A percentile compares a stretch with the other conserved stretches of the same genome.
These are phyloP conservation scores for Hyphopichia khmerensis DNA, from an alignment of 1,139 yeast genomes.

Conservation along the genomic window DNA sequence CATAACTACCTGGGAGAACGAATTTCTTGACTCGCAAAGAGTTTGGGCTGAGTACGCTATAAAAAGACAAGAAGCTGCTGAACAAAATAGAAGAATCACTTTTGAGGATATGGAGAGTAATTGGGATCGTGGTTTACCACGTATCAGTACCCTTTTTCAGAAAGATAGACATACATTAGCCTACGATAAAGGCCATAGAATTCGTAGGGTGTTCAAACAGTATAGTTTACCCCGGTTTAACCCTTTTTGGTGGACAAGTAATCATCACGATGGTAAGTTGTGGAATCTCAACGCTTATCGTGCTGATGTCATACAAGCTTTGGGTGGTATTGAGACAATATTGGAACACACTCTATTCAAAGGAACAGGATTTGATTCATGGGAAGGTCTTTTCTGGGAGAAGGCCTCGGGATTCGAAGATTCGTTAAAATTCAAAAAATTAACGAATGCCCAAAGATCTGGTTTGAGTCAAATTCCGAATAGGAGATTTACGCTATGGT, in stretches of 20 bases:
- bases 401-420: conserved; percentile 97
- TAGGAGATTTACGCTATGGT: conserved; percentile 96
- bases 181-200: conserved; percentile 90
- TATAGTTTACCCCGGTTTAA: conserved; percentile 69
- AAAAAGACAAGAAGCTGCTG: conserved; percentile 83
- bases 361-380: conserved; percentile 95
- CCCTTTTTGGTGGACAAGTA: conserved; percentile 97
- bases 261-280: conserved; percentile 90
- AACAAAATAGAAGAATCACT: conserved; percentile 81
- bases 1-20: conserved; percentile 95
- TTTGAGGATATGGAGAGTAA: conserved; percentile 91
- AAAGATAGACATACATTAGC: conserved; percentile 94
- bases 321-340: conserved; percentile 97
- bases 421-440: conserved; percentile 86
- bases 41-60: conserved; percentile 98
- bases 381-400: conserved; percentile 99
- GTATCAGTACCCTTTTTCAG: conserved; percentile 92
- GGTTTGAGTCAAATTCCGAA: conserved; percentile 98
- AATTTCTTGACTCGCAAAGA: conserved; percentile 87
- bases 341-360: conserved; percentile 92
- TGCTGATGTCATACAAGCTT: conserved; percentile 93
- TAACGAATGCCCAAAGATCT: conserved; percentile 96
- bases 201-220: conserved; percentile 76
- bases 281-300: conserved; percentile 94
- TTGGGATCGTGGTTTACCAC: conserved; percentile 97